These are phyloP conservation scores for Candolleomyces efflorescens DNA, from an alignment of 768 basidiomycete genomes.

Conservation along the genomic window DNA sequence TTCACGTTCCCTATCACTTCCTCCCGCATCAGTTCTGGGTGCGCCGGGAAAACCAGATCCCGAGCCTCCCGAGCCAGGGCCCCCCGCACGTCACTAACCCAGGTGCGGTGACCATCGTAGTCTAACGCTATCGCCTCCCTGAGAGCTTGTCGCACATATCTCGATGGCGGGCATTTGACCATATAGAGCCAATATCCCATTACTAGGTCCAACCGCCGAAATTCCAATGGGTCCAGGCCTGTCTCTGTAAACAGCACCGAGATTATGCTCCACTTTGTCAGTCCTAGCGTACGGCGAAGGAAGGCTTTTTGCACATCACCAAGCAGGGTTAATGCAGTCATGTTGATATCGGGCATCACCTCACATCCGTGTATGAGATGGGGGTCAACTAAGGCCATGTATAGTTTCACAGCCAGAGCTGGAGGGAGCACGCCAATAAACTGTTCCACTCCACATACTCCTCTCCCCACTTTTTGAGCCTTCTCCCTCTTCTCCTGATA, in stretches of 20 bases:
- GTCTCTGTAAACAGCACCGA: not conserved
- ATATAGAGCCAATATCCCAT: no score
- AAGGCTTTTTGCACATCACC: not conserved
- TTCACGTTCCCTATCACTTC: not conserved
- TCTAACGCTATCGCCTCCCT: no score
- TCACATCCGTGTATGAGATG: not conserved
- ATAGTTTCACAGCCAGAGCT: not conserved
- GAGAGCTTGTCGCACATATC: no score
- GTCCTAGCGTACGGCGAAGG: not conserved
- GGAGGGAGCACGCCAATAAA: not conserved
- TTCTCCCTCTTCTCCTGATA: not conserved
- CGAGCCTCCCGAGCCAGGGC: no score
- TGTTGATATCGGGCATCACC: not conserved
- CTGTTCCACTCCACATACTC: not conserved
- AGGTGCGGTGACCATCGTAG: no score
- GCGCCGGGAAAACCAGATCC: no score
- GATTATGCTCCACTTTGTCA: not conserved
- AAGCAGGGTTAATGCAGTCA: not conserved
- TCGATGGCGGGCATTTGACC: no score
- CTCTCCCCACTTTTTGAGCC: not conserved
- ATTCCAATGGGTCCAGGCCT: not conserved
- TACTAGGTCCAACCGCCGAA: no score
- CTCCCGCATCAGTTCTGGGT: no score
- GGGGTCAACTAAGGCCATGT: slow-evolving; percentile 1
- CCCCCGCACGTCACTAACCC: no score